Evolutionary conservation across 164 flowering plant species (phyloP).

Genomic region (Magnolia kwangsiensis): DNA sequence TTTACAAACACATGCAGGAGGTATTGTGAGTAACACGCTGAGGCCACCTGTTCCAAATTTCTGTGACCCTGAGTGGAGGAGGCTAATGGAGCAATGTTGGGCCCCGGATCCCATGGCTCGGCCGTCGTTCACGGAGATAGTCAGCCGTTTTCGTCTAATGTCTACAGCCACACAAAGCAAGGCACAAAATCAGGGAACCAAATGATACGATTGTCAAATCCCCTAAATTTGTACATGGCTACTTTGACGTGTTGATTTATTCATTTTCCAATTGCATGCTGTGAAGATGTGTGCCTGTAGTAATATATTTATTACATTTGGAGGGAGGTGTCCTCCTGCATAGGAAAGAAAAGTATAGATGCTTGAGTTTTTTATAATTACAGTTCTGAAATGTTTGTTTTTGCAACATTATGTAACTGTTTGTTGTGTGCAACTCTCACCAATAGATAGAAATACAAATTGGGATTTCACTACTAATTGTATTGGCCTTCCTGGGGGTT

Average conservation of each 20-base stretch:
- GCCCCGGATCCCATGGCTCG: conserved; percentile 67
- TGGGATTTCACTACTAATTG: not conserved
- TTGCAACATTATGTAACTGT: not conserved
- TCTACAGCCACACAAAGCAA: conserved; percentile 40
- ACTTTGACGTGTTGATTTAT: too few species aligned
- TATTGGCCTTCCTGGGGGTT: not conserved
- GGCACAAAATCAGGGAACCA: conserved; percentile 7
- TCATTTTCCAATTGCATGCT: too few species aligned
- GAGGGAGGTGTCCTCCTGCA: not conserved
- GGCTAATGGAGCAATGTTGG: conserved; percentile 83
- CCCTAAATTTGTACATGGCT: not conserved
- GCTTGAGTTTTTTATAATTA: not conserved
- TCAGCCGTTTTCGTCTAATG: conserved; percentile 55
- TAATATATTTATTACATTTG: too few species aligned
- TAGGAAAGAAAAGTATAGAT: not conserved
- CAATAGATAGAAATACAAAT: not conserved
- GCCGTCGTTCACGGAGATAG: conserved; percentile 78
- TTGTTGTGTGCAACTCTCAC: not conserved
- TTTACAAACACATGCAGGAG: conserved; percentile 43
- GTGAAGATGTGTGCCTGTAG: too few species aligned
- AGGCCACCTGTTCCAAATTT: conserved; percentile 66
- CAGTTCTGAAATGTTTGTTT: too few species aligned
- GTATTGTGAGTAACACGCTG: conserved; percentile 70
- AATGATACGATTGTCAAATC: too few species aligned
- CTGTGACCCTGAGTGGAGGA: conserved; percentile 75